These are phyloP conservation scores for Rhododendron mucronatum DNA, from an alignment of 148 eudicot genomes.

Conservation along the genomic window DNA sequence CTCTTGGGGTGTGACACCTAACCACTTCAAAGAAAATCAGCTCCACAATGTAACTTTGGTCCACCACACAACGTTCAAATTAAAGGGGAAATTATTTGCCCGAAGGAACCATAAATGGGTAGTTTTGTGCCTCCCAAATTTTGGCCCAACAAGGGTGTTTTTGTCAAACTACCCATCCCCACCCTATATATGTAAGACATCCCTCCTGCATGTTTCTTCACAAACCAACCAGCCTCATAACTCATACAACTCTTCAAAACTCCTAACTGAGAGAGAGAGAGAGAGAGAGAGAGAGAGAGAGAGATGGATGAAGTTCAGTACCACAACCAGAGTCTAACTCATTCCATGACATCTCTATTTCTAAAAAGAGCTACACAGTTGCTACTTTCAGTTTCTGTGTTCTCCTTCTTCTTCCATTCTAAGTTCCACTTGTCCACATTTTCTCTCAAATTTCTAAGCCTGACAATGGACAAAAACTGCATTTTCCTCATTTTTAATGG, in stretches of 20 bases:
- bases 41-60: neutral
- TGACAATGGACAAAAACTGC: slow-evolving; percentile 40
- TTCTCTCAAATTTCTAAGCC: slow-evolving; percentile 25
- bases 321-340: slow-evolving; percentile 5
- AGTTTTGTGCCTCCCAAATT: neutral
- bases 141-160: neutral
- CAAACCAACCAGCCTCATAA: neutral
- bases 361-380: slow-evolving; percentile 31
- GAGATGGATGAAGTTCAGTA: slow-evolving; percentile 11
- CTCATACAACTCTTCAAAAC: neutral
- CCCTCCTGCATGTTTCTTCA: neutral
- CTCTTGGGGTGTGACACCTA: neutral
- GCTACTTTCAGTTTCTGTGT: slow-evolving; percentile 41
- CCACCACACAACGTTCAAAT: neutral
- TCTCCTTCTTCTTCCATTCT: slow-evolving; percentile 37
- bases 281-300: slow-evolving; percentile 17
- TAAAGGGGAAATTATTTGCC: neutral
- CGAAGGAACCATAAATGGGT: neutral
- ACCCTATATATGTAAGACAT: neutral
- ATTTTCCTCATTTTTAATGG: slow-evolving; percentile 70
- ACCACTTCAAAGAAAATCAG: neutral
- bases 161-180: neutral
- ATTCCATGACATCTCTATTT: slow-evolving; percentile 10
- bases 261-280: slow-evolving; percentile 15
- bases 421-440: slow-evolving; percentile 25